Conservation (phyloP, 352 stramenopile genomes). For the Plasmopara muralis region DNA sequence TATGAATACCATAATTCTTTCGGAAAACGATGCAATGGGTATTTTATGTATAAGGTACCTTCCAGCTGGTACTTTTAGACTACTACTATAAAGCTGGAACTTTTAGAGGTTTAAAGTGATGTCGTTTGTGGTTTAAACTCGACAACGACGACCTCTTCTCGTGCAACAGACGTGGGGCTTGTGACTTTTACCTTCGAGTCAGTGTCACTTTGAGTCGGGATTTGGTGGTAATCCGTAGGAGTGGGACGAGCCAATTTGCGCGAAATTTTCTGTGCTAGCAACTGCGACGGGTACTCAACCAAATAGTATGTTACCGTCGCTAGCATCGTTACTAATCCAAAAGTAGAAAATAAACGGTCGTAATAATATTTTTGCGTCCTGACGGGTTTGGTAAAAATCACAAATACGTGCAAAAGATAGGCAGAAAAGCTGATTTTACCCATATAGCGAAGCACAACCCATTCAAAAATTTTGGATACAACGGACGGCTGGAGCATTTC, state of each 20-base stretch:
- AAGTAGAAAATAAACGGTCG: neutral
- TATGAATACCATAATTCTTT: conserved; percentile 33
- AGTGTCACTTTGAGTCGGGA: neutral
- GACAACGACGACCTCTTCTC: neutral
- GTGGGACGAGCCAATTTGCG: neutral
- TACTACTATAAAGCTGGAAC: neutral
- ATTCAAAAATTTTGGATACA: conserved; percentile 24
- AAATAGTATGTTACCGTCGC: neutral
- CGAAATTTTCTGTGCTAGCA: neutral
- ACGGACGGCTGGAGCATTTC: conserved; percentile 16
- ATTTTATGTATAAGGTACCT: too few species aligned
- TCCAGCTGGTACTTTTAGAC: neutral
- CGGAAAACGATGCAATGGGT: too few species aligned
- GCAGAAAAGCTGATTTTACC: conserved; percentile 5
- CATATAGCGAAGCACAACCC: conserved; percentile 19
- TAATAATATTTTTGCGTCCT: neutral
- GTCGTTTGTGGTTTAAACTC: neutral
- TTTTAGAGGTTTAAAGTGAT: neutral
- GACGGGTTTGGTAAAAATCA: neutral
- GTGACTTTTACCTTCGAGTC: neutral
- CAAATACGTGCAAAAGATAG: conserved; percentile 1
- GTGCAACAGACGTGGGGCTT: neutral
- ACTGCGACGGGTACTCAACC: neutral
- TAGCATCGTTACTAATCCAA: neutral
- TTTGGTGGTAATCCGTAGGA: neutral